Percentiles rank a stretch among this genome's conserved stretches.
Evolutionary conservation across 2,329 filamentous ascomycete species (phyloP).

Genomic region (Colletotrichum scovillei): DNA sequence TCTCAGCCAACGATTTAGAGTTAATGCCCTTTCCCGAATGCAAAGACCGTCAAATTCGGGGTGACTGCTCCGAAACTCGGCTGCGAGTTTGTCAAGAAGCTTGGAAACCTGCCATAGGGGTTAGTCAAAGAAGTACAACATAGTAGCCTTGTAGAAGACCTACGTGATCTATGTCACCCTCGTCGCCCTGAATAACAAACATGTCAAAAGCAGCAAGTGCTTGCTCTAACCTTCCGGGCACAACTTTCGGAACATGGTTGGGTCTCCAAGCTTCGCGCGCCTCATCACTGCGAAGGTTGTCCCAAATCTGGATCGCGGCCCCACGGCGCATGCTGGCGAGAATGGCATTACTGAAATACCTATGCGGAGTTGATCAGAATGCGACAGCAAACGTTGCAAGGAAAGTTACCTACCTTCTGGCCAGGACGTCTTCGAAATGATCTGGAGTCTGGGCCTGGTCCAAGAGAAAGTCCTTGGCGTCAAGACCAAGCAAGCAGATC

Average conservation of each 20-base stretch:
- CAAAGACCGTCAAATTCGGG: constrained; percentile 66
- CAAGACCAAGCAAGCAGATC: constrained; percentile 81
- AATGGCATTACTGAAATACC: constrained; percentile 80
- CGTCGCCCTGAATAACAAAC: constrained; percentile 81
- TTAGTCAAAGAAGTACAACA: constrained; percentile 25
- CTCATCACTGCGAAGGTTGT: constrained; percentile 52
- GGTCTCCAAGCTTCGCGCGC: not conserved
- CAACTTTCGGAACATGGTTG: not conserved
- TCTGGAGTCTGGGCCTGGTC: constrained; percentile 71
- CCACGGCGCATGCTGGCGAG: constrained; percentile 85
- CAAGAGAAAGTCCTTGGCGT: constrained; percentile 87
- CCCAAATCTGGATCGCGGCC: constrained; percentile 84
- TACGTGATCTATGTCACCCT: constrained; percentile 81
- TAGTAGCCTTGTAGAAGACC: constrained; percentile 39
- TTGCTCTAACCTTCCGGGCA: constrained; percentile 67
- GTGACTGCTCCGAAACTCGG: constrained; percentile 63
- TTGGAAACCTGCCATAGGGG: constrained; percentile 61
- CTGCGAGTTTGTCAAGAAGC: constrained; percentile 74
- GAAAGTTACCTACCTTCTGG: constrained; percentile 66
- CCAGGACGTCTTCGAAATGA: constrained; percentile 77
- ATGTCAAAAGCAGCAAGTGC: constrained; percentile 88
- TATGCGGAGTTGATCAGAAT: constrained; percentile 45
- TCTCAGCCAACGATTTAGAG: constrained; percentile 77
- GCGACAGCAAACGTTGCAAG: not conserved
- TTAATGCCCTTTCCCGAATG: constrained; percentile 74